Base-by-base conservation (phyloP, 2,329 filamentous ascomycete genomes). In the Fusarium duplospermum region DNA sequence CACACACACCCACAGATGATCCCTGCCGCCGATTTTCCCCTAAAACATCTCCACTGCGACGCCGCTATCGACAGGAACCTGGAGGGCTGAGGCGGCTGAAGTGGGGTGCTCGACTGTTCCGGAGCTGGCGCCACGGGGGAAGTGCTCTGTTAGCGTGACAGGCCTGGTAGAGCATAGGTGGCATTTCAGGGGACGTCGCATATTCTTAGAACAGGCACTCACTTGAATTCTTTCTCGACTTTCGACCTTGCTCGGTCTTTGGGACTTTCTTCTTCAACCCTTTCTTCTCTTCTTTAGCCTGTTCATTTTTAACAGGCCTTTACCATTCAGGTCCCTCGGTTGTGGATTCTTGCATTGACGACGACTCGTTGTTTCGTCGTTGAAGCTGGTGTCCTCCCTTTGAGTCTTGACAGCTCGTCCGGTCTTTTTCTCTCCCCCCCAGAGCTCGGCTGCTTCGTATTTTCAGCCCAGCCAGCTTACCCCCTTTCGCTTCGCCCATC, bases 351-450 rank as follows among this genome's bases (percentile, higher is more conserved):
- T 69, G 67, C 57, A 73, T 81, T 76, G 74, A 76, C 76, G 78
- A 75, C 78, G 70, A 62, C 72, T 66, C 57, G 56, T 64, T 67
- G 75, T 72, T 69, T 70, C 64, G 57, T 73, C 64, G 73, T 74
- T 71, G 60, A 75, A 74, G 72, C 68, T 74, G 72, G 54, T 72
- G 67, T 74, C 75, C 71, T 69, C 67, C 71, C 73, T 71, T 79
- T 80, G 81, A 82, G 80, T 82, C 72, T 74, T 52, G 64, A 76
- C 74, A 81, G 76, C 82, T 83, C 82, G 81, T 83, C 82, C 82
- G 70, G 74, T 83, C 80, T 73, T 78, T 74, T 76, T 72, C 64
- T 57, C 62, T 65, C 64, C 69, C 31, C n/a, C 57, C 67, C 64
- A 66, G 18, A 70, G 69, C 71, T 65, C 62, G 67, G 73, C 74